Evolutionary conservation across 2,329 filamentous ascomycete genomes (phyloP), one percentile per base, ranked within the genome.

Genomic region (Aspergillus sp.): DNA sequence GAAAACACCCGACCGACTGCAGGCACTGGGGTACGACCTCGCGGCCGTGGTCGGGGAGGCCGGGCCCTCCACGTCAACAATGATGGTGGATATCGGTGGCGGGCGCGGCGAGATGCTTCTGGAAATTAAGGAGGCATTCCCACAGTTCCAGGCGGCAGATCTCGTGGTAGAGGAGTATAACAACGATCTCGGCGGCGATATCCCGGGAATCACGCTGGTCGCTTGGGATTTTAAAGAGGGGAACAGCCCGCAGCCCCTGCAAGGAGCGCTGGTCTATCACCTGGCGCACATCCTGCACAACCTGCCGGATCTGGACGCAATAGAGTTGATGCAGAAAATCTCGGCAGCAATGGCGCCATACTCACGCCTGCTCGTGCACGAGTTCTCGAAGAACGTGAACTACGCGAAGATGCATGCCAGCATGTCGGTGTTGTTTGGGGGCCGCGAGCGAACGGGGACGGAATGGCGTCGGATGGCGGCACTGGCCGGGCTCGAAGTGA

Each of bases 241-340:
- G n/a, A 59, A 62, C 23, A 64, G 62, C 14, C 68, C 69, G 3
- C 72, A 76, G 43, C 70, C 73, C 2, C 61, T 76, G 15, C 56
- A 58, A 1, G 73, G 71, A 0, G 73, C 73, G 3, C 56, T 70
- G 3, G 60, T 71, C 23, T 76, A 76, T 40, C 67, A 67, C 4
- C 58, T 76, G 3, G 70, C 71, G 15, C 72, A 75, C 57, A 73
- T 76, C 17, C 60, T 76, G 21, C 73, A 76, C 49, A 76, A 76
- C 35, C 45, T 74, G 45, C 66, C 73, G 4, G 73, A 76, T 48
- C 57, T 76, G 17, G 71, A 74, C 43, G 70, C 73, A 2, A 62
- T 71, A 45, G 59, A 65, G n/a, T 59, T 76, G 37, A 49, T 75
- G 43, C 70, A 75, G 64, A 76, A 74, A 57, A 59, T 74, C 3